Evolutionary conservation across 352 stramenopile species (phyloP), one percentile per base, ranked within the genome.

Genomic region (Pythium sp.): DNA sequence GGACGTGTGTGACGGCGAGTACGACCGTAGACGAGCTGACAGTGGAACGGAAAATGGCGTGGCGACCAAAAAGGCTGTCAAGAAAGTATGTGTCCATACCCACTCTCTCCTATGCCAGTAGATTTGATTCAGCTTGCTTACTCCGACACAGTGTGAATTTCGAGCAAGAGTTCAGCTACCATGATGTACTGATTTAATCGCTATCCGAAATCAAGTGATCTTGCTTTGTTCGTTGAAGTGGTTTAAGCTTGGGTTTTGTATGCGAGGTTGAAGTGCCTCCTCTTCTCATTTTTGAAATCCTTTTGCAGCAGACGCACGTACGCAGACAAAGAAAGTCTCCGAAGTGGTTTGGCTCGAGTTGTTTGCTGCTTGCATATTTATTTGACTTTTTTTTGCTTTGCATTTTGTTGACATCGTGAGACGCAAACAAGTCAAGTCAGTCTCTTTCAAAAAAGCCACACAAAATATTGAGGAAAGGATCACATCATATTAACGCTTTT

Each of bases 251-350:
- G 53, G 26, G 20, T 36, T 58, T 32, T 22, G 15, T 38, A 38
- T 32, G 53, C 6, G 28, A 58, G 15, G 12, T 26, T 15, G 1
- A 36, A 34, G 30, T n/a, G 24, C 6, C 22, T 36, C 43, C 43
- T 49, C 43, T 41, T 26, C 24, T 26, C 24, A 26, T 26, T 4
- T 18, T n/a, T 22, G 18, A 51, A 51, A 51, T 51, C 43, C 43
- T 51, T 51, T 51, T 51, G 43, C 14, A 24, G 43, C 43, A 51
- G 20, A 49, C 43, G 43, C 43, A 51, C 43, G 43, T 51, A 24
- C 43, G 43, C 43, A 51, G 43, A 51, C 43, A 51, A 51, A 51
- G 43, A 51, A 51, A 51, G 43, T 51, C 43, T 51, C 43, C 9
- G 43, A 7, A n/a, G 38, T 51, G 43, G 43, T 24, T 51, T 24